phyloP scores from a whole-genome alignment of 2,329 filamentous ascomycete species.

The Fusarium sp. region DNA sequence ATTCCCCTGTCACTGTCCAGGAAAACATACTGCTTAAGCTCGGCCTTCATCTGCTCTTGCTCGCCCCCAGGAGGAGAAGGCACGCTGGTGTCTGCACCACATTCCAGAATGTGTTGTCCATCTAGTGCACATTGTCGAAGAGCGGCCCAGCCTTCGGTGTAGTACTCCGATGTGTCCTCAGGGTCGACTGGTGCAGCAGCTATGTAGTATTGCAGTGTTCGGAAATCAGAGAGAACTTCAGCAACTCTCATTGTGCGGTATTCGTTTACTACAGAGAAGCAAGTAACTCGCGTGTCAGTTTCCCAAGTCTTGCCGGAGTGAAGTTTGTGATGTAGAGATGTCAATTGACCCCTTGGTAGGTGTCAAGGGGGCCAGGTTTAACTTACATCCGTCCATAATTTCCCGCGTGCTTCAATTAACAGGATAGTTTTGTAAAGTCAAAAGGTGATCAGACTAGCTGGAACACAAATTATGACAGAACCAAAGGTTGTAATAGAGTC shows the following conservation, averaged over 20 bases:
- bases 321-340: background rate
- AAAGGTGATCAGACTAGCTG: constrained; percentile 10
- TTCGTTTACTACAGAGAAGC: constrained; percentile 64
- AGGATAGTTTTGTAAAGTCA: constrained; percentile 7
- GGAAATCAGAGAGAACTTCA: constrained; percentile 71
- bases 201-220: constrained; percentile 71
- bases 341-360: constrained; percentile 11
- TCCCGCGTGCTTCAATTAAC: constrained; percentile 5
- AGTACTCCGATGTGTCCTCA: constrained; percentile 66
- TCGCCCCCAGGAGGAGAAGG: constrained; percentile 64
- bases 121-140: constrained; percentile 71
- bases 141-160: constrained; percentile 71
- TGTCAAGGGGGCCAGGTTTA: constrained; percentile 18
- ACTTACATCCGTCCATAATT: constrained; percentile 47
- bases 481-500: constrained; percentile 5
- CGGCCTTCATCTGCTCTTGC: constrained; percentile 70
- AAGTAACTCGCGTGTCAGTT: constrained; percentile 35
- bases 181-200: constrained; percentile 67
- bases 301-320: background rate
- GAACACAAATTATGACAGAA: background rate
- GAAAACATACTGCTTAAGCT: constrained; percentile 68
- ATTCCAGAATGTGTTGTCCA: constrained; percentile 73
- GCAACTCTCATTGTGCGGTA: constrained; percentile 69
- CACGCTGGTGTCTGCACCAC: constrained; percentile 70
- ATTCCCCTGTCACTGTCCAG: background rate